A percentile compares a stretch with the other conserved stretches of the same genome.
phyloP scores from a whole-genome alignment of 495 filamentous ascomycete genomes.

The Podospora bellae-mahoneyi region DNA sequence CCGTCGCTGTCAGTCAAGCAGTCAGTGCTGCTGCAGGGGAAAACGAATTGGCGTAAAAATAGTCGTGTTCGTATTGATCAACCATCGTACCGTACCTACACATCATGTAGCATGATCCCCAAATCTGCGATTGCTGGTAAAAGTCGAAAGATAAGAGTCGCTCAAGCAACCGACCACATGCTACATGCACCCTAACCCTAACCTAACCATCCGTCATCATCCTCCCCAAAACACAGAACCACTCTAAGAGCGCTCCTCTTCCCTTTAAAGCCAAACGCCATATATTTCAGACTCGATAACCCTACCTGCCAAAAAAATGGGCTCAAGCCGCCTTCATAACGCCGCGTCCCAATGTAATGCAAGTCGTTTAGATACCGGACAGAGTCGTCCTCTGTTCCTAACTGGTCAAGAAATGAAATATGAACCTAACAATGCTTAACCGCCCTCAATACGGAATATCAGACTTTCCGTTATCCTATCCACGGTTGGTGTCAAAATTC shows the following conservation, averaged over 20 bases:
- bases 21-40: background rate
- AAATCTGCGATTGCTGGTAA: no score
- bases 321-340: background rate
- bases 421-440: background rate
- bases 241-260: background rate
- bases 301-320: background rate
- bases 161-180: background rate
- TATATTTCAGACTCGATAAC: background rate
- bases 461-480: conserved; percentile 21
- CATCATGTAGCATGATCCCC: background rate
- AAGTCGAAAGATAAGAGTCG: background rate
- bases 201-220: background rate
- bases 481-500: conserved; percentile 30
- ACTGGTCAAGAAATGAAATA: background rate
- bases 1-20: background rate
- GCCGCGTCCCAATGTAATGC: background rate
- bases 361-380: background rate
- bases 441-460: conserved; percentile 15
- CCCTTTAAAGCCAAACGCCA: background rate
- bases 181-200: background rate
- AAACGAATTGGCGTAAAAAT: background rate
- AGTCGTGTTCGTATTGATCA: background rate
- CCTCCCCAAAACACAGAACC: background rate
- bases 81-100: background rate
- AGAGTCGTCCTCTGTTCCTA: background rate